These are phyloP conservation scores for Tetrahymena elliotti DNA, from an alignment of 73 alveolate species.

Conservation along the genomic window DNA sequence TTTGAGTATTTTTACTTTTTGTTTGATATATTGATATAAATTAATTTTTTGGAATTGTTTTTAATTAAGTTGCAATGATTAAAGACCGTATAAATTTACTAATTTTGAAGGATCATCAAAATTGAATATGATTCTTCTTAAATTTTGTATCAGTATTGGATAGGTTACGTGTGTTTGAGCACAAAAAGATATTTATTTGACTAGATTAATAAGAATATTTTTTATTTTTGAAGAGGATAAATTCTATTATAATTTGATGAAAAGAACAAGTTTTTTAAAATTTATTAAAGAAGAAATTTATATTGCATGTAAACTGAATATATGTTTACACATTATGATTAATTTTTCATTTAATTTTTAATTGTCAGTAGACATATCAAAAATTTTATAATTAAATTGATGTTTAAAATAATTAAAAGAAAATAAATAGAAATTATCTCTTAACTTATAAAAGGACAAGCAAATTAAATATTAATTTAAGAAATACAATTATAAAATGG, in stretches of 20 bases:
- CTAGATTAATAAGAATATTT: background rate
- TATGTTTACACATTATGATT: no score
- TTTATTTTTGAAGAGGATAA: background rate
- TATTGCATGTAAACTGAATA: no score
- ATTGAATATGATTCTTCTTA: background rate
- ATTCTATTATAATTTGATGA: background rate
- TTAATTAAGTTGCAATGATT: background rate
- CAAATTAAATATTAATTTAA: no score
- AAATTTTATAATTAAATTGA: no score
- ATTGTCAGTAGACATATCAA: background rate
- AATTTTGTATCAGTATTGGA: background rate
- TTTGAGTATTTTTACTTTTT: background rate
- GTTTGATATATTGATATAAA: background rate
- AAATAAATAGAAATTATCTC: no score
- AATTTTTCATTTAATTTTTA: no score
- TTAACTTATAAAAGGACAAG: background rate
- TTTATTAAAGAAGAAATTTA: no score
- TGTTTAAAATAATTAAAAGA: background rate
- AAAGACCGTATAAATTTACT: background rate
- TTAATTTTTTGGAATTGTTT: background rate
- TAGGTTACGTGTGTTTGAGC: background rate
- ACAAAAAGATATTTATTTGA: background rate
- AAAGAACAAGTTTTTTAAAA: no score
- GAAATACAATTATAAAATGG: background rate
- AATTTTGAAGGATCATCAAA: background rate